These are phyloP conservation scores for Pseudohyphozyma bogoriensis DNA, from an alignment of 768 basidiomycete genomes.

Conservation along the genomic window DNA sequence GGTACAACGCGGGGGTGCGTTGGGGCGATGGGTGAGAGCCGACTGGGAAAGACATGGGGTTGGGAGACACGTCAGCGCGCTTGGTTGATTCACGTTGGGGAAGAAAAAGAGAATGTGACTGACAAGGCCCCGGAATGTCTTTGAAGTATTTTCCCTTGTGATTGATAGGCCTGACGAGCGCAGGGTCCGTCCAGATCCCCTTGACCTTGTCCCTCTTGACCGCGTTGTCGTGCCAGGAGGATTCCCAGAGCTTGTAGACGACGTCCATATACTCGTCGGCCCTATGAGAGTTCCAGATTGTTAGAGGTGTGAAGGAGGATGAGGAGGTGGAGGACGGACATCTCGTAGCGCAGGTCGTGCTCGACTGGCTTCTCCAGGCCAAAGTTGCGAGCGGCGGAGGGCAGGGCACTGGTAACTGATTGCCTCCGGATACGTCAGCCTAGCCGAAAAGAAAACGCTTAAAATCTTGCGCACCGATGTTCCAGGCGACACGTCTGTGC, in stretches of 20 bases:
- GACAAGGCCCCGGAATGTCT: constrained; percentile 1
- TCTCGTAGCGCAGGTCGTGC: constrained; percentile 9
- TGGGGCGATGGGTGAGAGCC: constrained; percentile 1
- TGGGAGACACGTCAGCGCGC: neutral
- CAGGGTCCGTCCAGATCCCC: constrained; percentile 1
- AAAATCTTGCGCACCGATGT: too few relatives aligned
- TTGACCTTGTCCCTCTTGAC: neutral
- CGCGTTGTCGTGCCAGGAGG: constrained; percentile 9
- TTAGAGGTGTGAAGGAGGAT: neutral
- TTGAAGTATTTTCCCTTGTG: constrained; percentile 1
- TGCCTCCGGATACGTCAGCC: too few relatives aligned
- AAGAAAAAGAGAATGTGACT: too few relatives aligned
- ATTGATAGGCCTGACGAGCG: constrained; percentile 1
- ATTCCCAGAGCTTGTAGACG: constrained; percentile 13
- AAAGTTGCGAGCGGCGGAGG: neutral
- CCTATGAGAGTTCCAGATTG: neutral
- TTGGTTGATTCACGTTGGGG: constrained; percentile 15
- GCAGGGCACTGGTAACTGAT: neutral
- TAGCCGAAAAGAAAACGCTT: too few relatives aligned
- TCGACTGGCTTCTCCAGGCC: neutral
- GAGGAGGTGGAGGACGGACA: neutral
- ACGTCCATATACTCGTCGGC: constrained; percentile 1
- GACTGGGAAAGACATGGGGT: too few relatives aligned
- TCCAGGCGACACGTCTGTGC: constrained; percentile 4
- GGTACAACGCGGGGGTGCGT: constrained; percentile 3